Base-by-base conservation (phyloP, 2,329 filamentous ascomycete genomes). In the Beauveria asiatica region DNA sequence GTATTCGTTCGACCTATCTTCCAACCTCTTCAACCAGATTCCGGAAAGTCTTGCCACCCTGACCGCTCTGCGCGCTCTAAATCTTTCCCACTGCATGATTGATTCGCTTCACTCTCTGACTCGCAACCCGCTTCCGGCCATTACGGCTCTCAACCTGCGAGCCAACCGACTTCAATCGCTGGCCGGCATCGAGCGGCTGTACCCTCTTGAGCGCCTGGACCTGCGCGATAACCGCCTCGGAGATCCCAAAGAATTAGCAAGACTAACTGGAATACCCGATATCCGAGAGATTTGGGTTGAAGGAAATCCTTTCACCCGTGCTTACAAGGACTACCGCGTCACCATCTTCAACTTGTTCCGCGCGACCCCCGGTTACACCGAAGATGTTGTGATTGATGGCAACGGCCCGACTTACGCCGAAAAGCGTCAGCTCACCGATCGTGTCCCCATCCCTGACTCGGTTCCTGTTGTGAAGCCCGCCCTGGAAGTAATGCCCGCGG, bases 21-120 rank as follows among this genome's bases (percentile, higher is more conserved):
- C 86, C 55, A 99, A 99, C 69, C 84, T 96, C 37, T 96, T 99
- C 72, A 86, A 85, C n/a, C 90, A 97, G 72, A 88, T 97, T 58
- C 94, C 94, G 1, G 94, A 97, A 72, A 94, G 90, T 67, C 77
- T 99, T 61, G 88, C 92, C 13, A 89, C 85, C 10, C 78, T 99
- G 61, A 92, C 91, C 21, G 88, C 91, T 30, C 82, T 99, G n/a
- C 86, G 92, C 64, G 92, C 94, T 25, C 78, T 99, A 58, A 97
- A 99, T 68, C 80, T 99, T 27, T 96, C 93, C 4, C 89, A 96
- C 68, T 97, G 93, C 80, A 97, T 97, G 92, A 97, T 99, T 64
- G 90, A 93, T 67, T 94, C 92, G 17, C 80, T 99, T 60, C 89
- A 95, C 68, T 96, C 93, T 2, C 79, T 99, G 46, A 86, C 86